Conservation (phyloP, 2,329 filamentous ascomycete genomes). For the Fusarium solani-melongenae region DNA sequence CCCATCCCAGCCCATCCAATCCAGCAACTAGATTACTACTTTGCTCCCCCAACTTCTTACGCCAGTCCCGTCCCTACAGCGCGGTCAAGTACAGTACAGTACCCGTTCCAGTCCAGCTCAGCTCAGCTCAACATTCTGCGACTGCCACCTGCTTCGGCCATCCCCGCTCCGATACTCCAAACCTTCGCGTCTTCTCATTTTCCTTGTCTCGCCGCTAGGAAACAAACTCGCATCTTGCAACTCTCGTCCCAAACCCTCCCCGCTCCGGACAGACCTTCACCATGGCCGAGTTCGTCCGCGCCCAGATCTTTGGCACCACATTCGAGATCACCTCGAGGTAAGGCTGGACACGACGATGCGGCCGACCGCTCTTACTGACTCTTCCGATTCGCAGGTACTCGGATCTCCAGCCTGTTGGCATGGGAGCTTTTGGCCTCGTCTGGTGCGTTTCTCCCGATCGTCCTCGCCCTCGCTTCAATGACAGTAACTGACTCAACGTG, state of each 20-base stretch:
- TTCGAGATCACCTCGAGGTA: slow-evolving; percentile 99
- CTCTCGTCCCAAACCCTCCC: slow-evolving; percentile 4
- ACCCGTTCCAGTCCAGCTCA: background rate
- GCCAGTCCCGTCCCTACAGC: slow-evolving; percentile 23
- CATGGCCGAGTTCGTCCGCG: slow-evolving; percentile 99
- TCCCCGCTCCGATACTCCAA: slow-evolving; percentile 26
- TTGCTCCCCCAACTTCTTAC: slow-evolving; percentile 27
- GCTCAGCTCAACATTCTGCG: slow-evolving; percentile 16
- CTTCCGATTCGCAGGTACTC: slow-evolving; percentile 75
- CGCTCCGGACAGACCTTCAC: slow-evolving; percentile 51
- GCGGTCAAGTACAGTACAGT: background rate
- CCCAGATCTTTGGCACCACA: slow-evolving; percentile 99
- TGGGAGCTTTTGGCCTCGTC: slow-evolving; percentile 98
- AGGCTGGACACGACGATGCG: slow-evolving; percentile 1
- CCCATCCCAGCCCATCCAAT: slow-evolving; percentile 31
- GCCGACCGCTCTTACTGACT: slow-evolving; percentile 25
- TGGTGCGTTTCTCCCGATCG: slow-evolving; percentile 71
- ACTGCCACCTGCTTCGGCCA: slow-evolving; percentile 29
- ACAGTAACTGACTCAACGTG: slow-evolving; percentile 9
- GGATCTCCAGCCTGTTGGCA: slow-evolving; percentile 97
- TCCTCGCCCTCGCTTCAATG: background rate
- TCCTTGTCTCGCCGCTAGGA: slow-evolving; percentile 29
- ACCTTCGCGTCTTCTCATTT: slow-evolving; percentile 15
- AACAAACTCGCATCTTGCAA: slow-evolving; percentile 17
- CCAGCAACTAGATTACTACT: slow-evolving; percentile 22